These are phyloP conservation scores for Rasamsonia emersonii DNA, from an alignment of 2,329 filamentous ascomycete species.

Conservation along the genomic window DNA sequence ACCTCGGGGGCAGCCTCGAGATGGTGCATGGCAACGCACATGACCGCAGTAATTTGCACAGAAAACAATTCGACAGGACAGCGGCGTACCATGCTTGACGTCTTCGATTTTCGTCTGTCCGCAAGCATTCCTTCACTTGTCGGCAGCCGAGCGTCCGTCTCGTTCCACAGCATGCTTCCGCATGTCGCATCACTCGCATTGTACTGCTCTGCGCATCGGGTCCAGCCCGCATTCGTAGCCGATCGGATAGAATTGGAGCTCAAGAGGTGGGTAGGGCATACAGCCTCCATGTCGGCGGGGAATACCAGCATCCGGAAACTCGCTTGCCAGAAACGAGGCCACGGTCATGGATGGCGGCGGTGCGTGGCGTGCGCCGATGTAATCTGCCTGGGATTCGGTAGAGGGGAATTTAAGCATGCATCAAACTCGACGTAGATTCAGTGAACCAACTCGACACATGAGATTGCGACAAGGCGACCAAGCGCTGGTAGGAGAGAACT, in stretches of 20 bases:
- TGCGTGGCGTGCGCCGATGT: not conserved
- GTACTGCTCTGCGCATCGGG: not conserved
- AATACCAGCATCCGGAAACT: not conserved
- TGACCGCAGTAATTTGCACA: no score
- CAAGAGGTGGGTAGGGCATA: not conserved
- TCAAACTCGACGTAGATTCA: no score
- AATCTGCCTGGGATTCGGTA: no score
- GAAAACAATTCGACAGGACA: no score
- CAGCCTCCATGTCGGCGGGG: not conserved
- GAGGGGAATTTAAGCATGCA: no score
- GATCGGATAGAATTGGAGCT: not conserved
- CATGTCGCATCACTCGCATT: not conserved
- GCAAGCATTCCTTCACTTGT: not conserved
- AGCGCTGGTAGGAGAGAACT: no score
- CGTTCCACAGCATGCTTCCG: no score
- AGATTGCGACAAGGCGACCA: no score
- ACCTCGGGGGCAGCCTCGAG: no score
- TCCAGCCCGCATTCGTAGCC: not conserved
- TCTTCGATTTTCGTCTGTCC: not conserved
- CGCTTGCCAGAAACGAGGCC: not conserved
- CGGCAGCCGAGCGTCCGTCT: no score
- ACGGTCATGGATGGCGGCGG: conserved; percentile 1
- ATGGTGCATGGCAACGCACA: no score
- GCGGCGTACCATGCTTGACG: not conserved
- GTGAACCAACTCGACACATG: no score